Base-by-base conservation (phyloP, 2,329 filamentous ascomycete species). In the Apiospora sp. region DNA sequence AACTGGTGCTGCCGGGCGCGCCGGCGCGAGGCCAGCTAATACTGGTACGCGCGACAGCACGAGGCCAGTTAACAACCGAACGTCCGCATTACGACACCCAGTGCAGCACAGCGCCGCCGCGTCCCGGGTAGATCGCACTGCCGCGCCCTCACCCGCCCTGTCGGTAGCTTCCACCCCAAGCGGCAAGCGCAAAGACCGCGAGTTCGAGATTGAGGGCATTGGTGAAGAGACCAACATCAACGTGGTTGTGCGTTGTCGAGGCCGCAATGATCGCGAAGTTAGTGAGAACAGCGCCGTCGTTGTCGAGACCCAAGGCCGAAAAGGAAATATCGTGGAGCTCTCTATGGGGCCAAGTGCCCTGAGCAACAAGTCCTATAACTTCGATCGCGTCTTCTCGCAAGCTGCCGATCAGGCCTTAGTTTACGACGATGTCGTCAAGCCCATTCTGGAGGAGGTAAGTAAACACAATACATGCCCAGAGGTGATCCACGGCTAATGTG, bases 341-440 rank as follows among this genome's bases (percentile, higher is more conserved):
- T 95, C 92, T 4, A 98, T 98, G 94, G 96, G 96, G 0, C 92
- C 95, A 0, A 97, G 92, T 82, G 93, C 96, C 46, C 84, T 98
- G 72, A 97, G 92, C 86, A 98, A 99, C 84, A 98, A 98, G 85
- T 93, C 94, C 0, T 99, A 99, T 81, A 92, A 93, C 75, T 99
- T 99, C 81, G 96, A 99, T 83, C 96, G 96, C 80, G 96, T 98
- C 76, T 99, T 98, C 79, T 98, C 96, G 0, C 93, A 93, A 0
- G 96, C 96, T 0, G 96, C 96, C 1, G 96, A 98, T 79, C 96
- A 99, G 83, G 90, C 88, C 70, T 97, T 97, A 89, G 87, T 99
- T 12, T 99, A 96, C 80, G 96, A 99, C 76, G 96, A 98, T 83
- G 95, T 97, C 6, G 96, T 98, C 22, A 91, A 92, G 75, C 97